Evolutionary conservation across 306 rosid genomes (phyloP), one percentile per base, ranked within the genome.

Genomic region (Quercus dentata): DNA sequence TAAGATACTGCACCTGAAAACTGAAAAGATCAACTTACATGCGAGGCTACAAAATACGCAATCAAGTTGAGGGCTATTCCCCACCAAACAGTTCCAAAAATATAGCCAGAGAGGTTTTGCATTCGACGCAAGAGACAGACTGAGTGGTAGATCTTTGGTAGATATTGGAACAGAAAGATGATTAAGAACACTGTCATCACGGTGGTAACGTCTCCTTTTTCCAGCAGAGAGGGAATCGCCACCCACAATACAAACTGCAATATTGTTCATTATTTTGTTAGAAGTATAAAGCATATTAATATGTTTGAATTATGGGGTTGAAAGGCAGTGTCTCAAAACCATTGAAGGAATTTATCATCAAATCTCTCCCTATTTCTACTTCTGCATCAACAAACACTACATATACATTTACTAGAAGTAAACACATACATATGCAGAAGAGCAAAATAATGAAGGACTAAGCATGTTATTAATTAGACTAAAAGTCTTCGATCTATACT

Each of bases 21-120:
- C 56, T 27, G 77, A 78, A 65, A 35, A 30, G 51, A 12, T 18
- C 0, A 12, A 81, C 97, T 91, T 87, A 95, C 99, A 83, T 95
- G 99, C 35, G 99, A 89, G 17, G 99, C 99, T 25, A 95, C 99
- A 46, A 95, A 95, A 68, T 95, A 95, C 0, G 97, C 98, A 31
- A 95, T 95, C 83, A 95, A 56, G 83, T 95, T 95, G 74, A 95
- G 97, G 57, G 99, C 96, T 62, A 95, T 88, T 5, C 99, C 96
- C 99, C 99, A 95, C 99, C 99, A 95, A 76, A 91, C 91, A 0
- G 98, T 95, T 31, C 96, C 98, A 10, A 93, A 95, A 46, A 93
- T 86, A 86, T 86, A 95, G 79, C 97, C 97, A 1, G 97, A 82
- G 71, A 89, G 88, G 67, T 84, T 89, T 82, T 92, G 98, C 87